Evolutionary conservation across 2,329 filamentous ascomycete genomes (phyloP), one percentile per base, ranked within the genome.

Genomic region (Fusarium tricinctum): DNA sequence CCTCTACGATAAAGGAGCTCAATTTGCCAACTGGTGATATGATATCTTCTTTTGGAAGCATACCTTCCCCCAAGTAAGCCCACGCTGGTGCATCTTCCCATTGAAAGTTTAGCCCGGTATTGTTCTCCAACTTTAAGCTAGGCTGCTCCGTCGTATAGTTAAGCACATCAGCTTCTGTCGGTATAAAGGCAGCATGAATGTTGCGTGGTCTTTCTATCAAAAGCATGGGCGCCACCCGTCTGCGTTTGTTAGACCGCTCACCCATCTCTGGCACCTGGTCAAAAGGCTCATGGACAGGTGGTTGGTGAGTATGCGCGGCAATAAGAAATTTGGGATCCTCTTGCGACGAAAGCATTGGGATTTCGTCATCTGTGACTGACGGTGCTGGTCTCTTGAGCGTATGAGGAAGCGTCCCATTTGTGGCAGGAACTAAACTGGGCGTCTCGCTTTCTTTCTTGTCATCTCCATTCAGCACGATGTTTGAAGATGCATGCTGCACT

Each of bases 31-130:
- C 8, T 7, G 73, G 47, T 14, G 74, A 74, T 47, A 59, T 71
- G 26, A 80, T 68, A 19, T 58, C 51, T 3, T 54, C 49, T 7
- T 53, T 48, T n/a, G 58, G n/a, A 17, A 83, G 62, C 6, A 63
- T 74, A 8, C 76, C 77, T 7, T 68, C 53, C 4, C 82, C 81
- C 3, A 82, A 68, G 48, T 82, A 83, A 5, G 78, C 76, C 32
- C 63, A 68, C 4, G 49, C 13, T 4, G 61, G 22, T 15, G 68
- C 67, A 20, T 53, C 44, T 33, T 77, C 72, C 73, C 73, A 75
- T 14, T 61, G 69, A n/a, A 66, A 59, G 12, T 12, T 35, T 45
- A 46, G 32, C 6, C n/a, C 22, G 14, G 32, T 30, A 17, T 20
- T 17, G 12, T 30, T 49, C 14, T 35, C 19, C 22, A 26, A 33